Evolutionary conservation across 306 rosid species (phyloP).

Genomic region (Leucaena leucocephala): DNA sequence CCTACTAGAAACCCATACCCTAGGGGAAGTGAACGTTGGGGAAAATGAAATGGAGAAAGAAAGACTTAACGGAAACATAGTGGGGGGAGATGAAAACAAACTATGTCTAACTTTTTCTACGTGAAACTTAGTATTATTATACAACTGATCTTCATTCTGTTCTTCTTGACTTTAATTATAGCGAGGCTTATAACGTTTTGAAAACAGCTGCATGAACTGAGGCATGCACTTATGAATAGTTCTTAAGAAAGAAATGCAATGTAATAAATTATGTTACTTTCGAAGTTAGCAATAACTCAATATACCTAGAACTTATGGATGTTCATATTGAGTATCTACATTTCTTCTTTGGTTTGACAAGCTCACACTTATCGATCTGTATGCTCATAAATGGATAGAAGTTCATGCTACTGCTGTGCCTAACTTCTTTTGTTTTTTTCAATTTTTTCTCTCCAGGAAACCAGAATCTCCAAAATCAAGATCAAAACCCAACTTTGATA

Average conservation of each 20-base stretch:
- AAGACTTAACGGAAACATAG: background rate
- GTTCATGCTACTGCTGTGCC: background rate
- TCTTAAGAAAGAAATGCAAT: background rate
- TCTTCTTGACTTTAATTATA: background rate
- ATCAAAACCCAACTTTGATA: conserved; percentile 66
- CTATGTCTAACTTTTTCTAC: background rate
- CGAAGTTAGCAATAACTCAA: background rate
- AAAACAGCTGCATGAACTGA: background rate
- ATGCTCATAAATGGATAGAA: background rate
- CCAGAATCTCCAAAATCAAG: conserved; percentile 91
- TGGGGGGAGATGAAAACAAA: background rate
- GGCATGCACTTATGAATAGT: conserved; percentile 17
- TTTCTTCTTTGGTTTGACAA: conserved; percentile 33
- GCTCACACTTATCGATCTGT: conserved; percentile 19
- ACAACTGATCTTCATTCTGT: background rate
- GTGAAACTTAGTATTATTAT: background rate
- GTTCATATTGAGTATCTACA: conserved; percentile 26
- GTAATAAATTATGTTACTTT: conserved; percentile 13
- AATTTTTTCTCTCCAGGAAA: conserved; percentile 60
- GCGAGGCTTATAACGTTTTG: background rate
- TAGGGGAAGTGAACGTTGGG: background rate
- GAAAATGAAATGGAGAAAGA: background rate
- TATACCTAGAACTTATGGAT: conserved; percentile 7
- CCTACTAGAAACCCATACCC: background rate
- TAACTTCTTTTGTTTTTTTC: background rate